Evolutionary conservation across 805 yeast genomes (phyloP).

Genomic region (Candida pini): DNA sequence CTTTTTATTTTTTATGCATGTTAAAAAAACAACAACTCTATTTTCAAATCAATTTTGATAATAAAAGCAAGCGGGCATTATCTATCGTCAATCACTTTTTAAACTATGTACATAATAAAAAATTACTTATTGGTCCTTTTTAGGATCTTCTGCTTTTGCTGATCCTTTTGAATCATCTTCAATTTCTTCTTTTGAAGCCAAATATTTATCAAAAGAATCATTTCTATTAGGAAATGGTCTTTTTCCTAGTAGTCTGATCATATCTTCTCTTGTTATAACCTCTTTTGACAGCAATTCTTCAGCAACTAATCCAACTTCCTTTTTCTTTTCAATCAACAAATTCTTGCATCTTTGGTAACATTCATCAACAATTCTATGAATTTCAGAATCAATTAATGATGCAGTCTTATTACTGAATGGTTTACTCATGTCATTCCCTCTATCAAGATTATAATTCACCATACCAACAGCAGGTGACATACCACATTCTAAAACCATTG

Average conservation of each 20-base stretch:
- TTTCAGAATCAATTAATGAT: constrained; percentile 73
- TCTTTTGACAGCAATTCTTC: constrained; percentile 81
- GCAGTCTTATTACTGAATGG: constrained; percentile 90
- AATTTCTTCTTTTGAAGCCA: constrained; percentile 17
- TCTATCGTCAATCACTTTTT: background rate
- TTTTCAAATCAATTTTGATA: background rate
- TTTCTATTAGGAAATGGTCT: constrained; percentile 88
- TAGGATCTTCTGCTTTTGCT: background rate
- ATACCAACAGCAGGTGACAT: constrained; percentile 90
- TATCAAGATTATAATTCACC: constrained; percentile 54
- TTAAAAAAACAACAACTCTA: background rate
- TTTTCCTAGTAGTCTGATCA: constrained; percentile 83
- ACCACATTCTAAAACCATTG: constrained; percentile 87
- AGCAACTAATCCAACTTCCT: constrained; percentile 80
- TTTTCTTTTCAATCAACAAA: constrained; percentile 64
- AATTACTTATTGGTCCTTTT: background rate
- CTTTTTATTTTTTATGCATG: background rate
- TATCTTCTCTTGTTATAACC: constrained; percentile 88
- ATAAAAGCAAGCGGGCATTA: background rate
- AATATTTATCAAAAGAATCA: constrained; percentile 81
- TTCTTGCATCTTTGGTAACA: constrained; percentile 67
- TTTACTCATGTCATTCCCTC: constrained; percentile 50
- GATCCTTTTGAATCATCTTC: constrained; percentile 12
- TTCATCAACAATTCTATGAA: constrained; percentile 68
- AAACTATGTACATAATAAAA: background rate